A percentile compares a stretch with the other conserved stretches of the same genome.
Conservation (phyloP, 73 alveolate species). For the Stentor roeselii region DNA sequence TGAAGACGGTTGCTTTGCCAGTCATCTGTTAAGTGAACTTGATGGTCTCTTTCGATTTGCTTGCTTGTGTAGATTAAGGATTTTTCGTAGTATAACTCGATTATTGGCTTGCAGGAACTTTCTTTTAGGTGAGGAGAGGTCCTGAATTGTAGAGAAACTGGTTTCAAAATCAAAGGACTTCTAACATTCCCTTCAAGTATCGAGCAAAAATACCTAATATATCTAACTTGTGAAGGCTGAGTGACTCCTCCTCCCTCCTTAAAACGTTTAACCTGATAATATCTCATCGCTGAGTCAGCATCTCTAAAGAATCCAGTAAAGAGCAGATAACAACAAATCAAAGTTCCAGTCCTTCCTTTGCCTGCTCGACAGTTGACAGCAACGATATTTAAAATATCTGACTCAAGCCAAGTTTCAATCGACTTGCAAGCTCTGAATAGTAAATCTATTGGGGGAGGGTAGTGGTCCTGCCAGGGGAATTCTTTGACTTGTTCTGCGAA, state of each 20-base stretch:
- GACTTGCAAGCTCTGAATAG: conserved; percentile 70
- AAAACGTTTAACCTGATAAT: conserved; percentile 22
- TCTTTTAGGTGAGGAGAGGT: conserved; percentile 42
- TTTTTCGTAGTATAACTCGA: conserved; percentile 29
- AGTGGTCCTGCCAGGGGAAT: conserved; percentile 88
- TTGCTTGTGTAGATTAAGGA: background rate
- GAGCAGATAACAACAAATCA: conserved; percentile 77
- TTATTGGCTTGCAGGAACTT: conserved; percentile 44
- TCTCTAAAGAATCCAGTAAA: conserved; percentile 61
- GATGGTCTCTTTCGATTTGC: background rate
- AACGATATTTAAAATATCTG: conserved; percentile 54
- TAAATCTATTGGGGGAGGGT: conserved; percentile 78
- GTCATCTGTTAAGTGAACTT: conserved; percentile 22
- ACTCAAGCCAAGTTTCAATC: conserved; percentile 61
- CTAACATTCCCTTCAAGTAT: conserved; percentile 29
- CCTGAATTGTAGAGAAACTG: conserved; percentile 23
- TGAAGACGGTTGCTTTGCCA: conserved; percentile 23
- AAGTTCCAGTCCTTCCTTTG: conserved; percentile 91
- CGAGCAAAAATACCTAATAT: conserved; percentile 56
- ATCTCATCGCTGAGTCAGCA: conserved; percentile 50
- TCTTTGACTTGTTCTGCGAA: conserved; percentile 59
- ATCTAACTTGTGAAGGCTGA: conserved; percentile 61
- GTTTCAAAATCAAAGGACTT: conserved; percentile 30
- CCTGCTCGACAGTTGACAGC: conserved; percentile 94
- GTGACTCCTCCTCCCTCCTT: conserved; percentile 64